Conservation (phyloP, 768 basidiomycete species). For the Amanita exitialis region DNA sequence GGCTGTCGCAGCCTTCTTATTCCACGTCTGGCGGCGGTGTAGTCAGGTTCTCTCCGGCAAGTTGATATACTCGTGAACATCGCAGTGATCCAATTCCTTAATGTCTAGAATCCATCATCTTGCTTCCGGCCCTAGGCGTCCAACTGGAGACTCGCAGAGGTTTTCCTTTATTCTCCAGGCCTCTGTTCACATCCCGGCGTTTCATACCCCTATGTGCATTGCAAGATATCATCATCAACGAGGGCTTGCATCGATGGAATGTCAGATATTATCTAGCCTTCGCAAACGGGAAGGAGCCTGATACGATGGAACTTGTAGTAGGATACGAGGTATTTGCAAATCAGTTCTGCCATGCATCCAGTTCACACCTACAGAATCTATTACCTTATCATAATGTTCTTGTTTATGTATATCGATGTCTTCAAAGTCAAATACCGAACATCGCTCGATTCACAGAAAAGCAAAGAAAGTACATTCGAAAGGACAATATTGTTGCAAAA, state of each 20-base stretch:
- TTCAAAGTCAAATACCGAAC: constrained; percentile 25
- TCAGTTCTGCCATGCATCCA: not conserved
- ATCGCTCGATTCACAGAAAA: not conserved
- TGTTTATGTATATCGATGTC: constrained; percentile 45
- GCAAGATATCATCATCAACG: constrained; percentile 62
- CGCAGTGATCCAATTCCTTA: not conserved
- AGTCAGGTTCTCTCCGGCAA: constrained; percentile 5
- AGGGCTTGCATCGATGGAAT: constrained; percentile 64
- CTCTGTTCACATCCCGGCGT: constrained; percentile 27
- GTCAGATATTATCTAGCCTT: constrained; percentile 59
- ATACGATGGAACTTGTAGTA: constrained; percentile 32
- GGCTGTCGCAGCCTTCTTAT: not conserved
- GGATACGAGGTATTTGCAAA: constrained; percentile 48
- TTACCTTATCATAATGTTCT: constrained; percentile 57
- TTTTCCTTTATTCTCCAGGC: constrained; percentile 22
- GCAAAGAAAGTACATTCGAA: not conserved
- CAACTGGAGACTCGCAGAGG: constrained; percentile 69
- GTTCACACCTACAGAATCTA: constrained; percentile 36
- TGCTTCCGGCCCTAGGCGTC: constrained; percentile 58
- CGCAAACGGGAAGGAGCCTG: constrained; percentile 22
- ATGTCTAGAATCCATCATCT: constrained; percentile 54
- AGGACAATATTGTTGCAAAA: not conserved
- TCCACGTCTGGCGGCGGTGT: not conserved
- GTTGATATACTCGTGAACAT: constrained; percentile 1
- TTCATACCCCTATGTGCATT: constrained; percentile 52